Evolutionary conservation across 75 land plant genomes (phyloP).

Genomic region (Isoetes taiwanensis): DNA sequence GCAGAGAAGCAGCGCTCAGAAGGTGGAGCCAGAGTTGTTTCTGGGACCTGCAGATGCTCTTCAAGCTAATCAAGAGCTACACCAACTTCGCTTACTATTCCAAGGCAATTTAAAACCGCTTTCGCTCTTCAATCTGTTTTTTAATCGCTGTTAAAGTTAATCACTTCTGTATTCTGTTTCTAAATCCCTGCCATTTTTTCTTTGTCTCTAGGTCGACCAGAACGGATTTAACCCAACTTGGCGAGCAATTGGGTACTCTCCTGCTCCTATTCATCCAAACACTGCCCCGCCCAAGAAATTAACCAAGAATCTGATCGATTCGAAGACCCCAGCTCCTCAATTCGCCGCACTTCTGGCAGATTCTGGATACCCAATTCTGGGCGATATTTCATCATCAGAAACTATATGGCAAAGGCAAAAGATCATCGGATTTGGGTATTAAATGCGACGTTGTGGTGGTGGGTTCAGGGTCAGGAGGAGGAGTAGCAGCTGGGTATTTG

Average conservation of each 20-base stretch:
- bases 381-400: too few species aligned
- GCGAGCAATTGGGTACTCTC: neutral
- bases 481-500: neutral
- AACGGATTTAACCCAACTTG: conserved; percentile 1
- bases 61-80: conserved; percentile 3
- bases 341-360: neutral
- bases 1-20: neutral
- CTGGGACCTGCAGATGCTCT: neutral
- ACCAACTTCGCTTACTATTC: neutral
- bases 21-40: neutral
- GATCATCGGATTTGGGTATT: neutral
- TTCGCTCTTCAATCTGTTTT: too few species aligned
- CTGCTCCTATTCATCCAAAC: neutral
- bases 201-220: neutral
- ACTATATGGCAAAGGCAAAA: neutral
- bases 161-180: neutral
- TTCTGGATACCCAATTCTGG: neutral
- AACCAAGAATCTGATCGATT: neutral
- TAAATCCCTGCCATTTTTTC: neutral
- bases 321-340: conserved; percentile 1
- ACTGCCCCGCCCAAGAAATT: neutral
- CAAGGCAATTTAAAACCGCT: neutral
- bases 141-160: too few species aligned
- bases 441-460: conserved; percentile 6
- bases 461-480: neutral